Evolutionary conservation across 495 filamentous ascomycete species (phyloP).

Genomic region (Tuber borchii): DNA sequence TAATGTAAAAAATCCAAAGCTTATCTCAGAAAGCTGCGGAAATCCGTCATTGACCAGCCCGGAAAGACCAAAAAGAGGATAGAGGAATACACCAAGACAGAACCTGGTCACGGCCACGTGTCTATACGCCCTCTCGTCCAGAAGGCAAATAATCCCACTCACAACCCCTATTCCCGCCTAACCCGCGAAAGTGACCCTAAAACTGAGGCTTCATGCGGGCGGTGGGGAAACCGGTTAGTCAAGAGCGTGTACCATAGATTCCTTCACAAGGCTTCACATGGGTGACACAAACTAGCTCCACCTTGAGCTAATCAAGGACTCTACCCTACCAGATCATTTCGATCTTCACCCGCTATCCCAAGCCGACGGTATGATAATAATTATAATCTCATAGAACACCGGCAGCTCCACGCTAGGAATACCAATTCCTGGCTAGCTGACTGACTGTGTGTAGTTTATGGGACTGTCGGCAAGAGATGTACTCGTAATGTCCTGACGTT

Average conservation of each 20-base stretch:
- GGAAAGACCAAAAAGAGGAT: slow-evolving; percentile 51
- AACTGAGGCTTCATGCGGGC: slow-evolving; percentile 44
- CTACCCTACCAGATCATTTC: slow-evolving; percentile 21
- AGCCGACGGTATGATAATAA: slow-evolving; percentile 33
- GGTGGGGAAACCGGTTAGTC: slow-evolving; percentile 51
- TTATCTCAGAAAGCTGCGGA: slow-evolving; percentile 38
- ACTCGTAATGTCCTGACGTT: no score
- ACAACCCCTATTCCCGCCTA: slow-evolving; percentile 32
- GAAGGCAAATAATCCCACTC: slow-evolving; percentile 34
- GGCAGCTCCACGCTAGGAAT: not conserved
- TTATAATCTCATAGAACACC: not conserved
- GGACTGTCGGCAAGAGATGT: slow-evolving; percentile 31
- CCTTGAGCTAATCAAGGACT: slow-evolving; percentile 11
- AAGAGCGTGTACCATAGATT: slow-evolving; percentile 48
- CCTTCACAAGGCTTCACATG: slow-evolving; percentile 44
- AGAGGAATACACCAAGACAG: slow-evolving; percentile 46
- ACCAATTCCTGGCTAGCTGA: not conserved
- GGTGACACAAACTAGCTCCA: slow-evolving; percentile 38
- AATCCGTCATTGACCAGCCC: slow-evolving; percentile 43
- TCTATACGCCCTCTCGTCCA: slow-evolving; percentile 46
- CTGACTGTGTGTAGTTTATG: not conserved
- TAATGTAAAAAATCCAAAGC: slow-evolving; percentile 14
- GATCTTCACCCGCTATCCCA: slow-evolving; percentile 37
- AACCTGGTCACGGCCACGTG: slow-evolving; percentile 50
- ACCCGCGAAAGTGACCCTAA: slow-evolving; percentile 45